These are phyloP conservation scores for Agarophyton chilense DNA, from an alignment of 23 red algal species.

Conservation along the genomic window DNA sequence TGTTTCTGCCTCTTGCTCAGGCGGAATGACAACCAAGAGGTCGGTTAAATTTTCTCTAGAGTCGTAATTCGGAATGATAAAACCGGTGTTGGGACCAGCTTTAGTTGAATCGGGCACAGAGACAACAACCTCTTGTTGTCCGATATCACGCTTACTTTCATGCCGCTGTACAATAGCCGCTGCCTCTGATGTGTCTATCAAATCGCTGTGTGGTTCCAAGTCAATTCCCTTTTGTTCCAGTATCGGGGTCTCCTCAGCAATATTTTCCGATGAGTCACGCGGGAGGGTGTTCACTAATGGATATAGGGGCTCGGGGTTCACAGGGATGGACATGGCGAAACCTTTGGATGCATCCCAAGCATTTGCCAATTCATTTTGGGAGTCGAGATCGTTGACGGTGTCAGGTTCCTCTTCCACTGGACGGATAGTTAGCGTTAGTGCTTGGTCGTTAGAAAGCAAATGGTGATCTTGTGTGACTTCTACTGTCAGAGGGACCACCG, in stretches of 20 bases:
- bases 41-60: constrained; percentile 22
- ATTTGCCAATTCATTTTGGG: constrained; percentile 3
- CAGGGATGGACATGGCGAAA: constrained; percentile 28
- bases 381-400: neutral
- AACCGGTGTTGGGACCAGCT: constrained; percentile 7
- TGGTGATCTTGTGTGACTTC: neutral
- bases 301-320: neutral
- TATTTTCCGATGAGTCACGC: neutral
- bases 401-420: neutral
- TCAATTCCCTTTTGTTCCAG: neutral
- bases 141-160: neutral
- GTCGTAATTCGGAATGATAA: constrained; percentile 14
- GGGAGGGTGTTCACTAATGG: neutral
- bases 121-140: constrained; percentile 8
- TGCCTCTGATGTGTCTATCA: neutral
- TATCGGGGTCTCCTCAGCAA: constrained; percentile 24
- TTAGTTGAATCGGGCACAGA: neutral
- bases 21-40: constrained; percentile 16
- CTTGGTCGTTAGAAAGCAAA: neutral
- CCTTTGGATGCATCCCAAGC: constrained; percentile 19
- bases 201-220: neutral
- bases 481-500: neutral
- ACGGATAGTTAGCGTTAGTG: constrained; percentile 23
- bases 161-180: constrained; percentile 23
- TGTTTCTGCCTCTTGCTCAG: neutral